Conservation (phyloP, 345 rosid species). For the Sisymbrium irio region DNA sequence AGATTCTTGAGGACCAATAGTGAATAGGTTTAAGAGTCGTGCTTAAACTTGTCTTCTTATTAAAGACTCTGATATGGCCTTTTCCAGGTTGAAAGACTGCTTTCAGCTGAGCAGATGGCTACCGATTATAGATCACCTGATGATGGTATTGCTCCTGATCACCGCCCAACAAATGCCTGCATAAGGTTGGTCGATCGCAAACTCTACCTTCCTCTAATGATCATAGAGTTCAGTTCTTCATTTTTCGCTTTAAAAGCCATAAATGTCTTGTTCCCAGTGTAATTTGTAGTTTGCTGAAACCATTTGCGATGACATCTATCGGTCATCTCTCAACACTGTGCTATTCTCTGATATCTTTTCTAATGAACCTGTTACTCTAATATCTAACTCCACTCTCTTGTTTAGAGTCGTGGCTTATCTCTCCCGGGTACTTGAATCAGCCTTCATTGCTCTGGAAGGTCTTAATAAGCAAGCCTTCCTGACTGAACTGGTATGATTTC, state of each 20-base stretch:
- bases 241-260: not conserved
- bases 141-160: conserved; percentile 91
- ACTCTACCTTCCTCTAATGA: not conserved
- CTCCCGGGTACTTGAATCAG: conserved; percentile 92
- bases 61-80: conserved; percentile 11
- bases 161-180: conserved; percentile 98
- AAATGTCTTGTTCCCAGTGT: conserved; percentile 6
- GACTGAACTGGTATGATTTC: conserved; percentile 74
- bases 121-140: conserved; percentile 92
- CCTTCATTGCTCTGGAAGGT: conserved; percentile 95
- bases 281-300: conserved; percentile 9
- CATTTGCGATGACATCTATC: not conserved
- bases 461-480: conserved; percentile 98
- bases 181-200: conserved; percentile 55
- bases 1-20: conserved; percentile 2
- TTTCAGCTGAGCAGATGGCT: conserved; percentile 90
- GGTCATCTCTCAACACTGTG: not conserved
- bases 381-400: conserved; percentile 16
- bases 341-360: not conserved
- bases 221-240: not conserved
- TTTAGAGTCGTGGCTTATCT: conserved; percentile 92
- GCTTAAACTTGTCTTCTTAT: not conserved
- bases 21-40: not conserved
- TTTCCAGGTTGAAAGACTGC: conserved; percentile 81
- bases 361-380: not conserved